Evolutionary conservation across 306 rosid genomes (phyloP), one percentile per base, ranked within the genome.

Genomic region (Amphicarpaea edgeworthii): DNA sequence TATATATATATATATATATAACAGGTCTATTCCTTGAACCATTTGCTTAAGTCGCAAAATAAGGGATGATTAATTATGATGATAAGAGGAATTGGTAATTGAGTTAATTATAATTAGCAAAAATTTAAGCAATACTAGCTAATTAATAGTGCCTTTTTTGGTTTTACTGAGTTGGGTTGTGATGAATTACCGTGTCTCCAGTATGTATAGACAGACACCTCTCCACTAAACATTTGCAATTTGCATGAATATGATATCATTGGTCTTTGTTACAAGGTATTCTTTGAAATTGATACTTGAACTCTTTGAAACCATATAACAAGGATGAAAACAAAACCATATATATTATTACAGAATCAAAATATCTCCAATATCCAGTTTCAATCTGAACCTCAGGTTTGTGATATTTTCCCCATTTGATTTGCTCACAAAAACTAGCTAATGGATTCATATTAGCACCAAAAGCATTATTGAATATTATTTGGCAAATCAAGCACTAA

Each of bases 281-380:
- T 72, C 65, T 58, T 64, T 77, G 83, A 67, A 77, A 72, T 72
- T 82, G 68, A 82, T 77, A 72, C 30, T 77, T 72, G 73, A 77
- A 62, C 68, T 45, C 24, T 58, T 59, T 67, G 26, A 77, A 47
- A 76, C 77, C 68, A 72, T 82, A 64, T 54, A 60, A 76, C 24
- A 8, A 43, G 24, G 19, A 57, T 47, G 63, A 69, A 68, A 50
- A 69, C 26, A 20, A 50, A 69, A n/a, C 32, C 62, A 69, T 30
- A 23, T 21, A n/a, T n/a, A n/a, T n/a, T n/a, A n/a, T n/a, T n/a
- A n/a, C n/a, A 68, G 50, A 74, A 60, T 73, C 4, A 81, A 41
- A 76, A 76, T 70, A 55, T 70, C 71, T 57, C 14, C 19, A 67
- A 17, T n/a, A n/a, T 68, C 45, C 38, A 58, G 79, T 83, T 78